Evolutionary conservation across 1,284 basidiomycete species (phyloP).

Genomic region (Fomitopsis pinicola): DNA sequence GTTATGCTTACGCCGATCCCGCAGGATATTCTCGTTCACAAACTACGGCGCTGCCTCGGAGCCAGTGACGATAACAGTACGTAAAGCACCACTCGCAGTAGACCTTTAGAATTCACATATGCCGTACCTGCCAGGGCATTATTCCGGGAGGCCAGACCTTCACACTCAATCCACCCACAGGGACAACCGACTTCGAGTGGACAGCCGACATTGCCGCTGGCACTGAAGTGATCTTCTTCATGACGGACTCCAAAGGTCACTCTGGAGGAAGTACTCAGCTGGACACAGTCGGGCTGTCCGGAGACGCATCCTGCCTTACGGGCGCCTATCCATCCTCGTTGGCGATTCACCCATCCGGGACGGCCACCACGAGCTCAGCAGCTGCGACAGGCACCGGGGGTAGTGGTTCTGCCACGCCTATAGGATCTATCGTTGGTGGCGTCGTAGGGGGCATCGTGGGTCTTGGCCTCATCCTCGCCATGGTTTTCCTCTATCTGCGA

Average conservation of each 20-base stretch:
- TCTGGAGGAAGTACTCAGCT: slow-evolving; percentile 58
- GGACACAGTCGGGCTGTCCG: slow-evolving; percentile 42
- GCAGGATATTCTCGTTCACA: slow-evolving; percentile 50
- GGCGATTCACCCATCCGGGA: slow-evolving; percentile 23
- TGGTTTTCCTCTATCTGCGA: slow-evolving; percentile 23
- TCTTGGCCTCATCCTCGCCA: slow-evolving; percentile 30
- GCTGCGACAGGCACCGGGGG: slow-evolving; percentile 5
- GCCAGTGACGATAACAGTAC: slow-evolving; percentile 58
- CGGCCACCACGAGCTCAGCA: slow-evolving; percentile 6
- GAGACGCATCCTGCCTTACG: slow-evolving; percentile 50
- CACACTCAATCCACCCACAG: slow-evolving; percentile 40
- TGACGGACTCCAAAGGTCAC: slow-evolving; percentile 53
- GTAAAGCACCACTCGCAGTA: slow-evolving; percentile 13
- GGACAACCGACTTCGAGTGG: slow-evolving; percentile 51
- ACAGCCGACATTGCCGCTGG: slow-evolving; percentile 51
- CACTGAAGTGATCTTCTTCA: slow-evolving; percentile 55
- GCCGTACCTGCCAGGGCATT: slow-evolving; percentile 41
- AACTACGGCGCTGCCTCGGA: slow-evolving; percentile 46
- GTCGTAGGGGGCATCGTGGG: slow-evolving; percentile 56
- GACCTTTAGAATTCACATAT: not conserved
- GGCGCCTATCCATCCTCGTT: slow-evolving; percentile 47
- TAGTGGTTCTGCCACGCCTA: slow-evolving; percentile 26
- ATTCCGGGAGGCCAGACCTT: slow-evolving; percentile 59
- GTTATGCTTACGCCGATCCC: not conserved
- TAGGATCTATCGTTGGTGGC: slow-evolving; percentile 50